Evolutionary conservation across 441 rosid genomes (phyloP), one percentile per base, ranked within the genome.

Genomic region (Pelargonium australe): DNA sequence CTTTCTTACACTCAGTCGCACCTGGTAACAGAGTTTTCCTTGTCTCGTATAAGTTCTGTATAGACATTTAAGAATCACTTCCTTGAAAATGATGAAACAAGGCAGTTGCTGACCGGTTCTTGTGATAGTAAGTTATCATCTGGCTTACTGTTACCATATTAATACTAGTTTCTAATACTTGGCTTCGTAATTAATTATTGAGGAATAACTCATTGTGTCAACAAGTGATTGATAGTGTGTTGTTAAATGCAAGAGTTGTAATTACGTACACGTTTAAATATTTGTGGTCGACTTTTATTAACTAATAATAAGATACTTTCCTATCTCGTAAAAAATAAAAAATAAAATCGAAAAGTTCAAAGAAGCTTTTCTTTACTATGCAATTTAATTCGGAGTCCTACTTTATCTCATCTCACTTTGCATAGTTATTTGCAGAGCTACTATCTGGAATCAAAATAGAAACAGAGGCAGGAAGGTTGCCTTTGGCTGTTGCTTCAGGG

Each of bases 381-480:
- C 23, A 67, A 53, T n/a, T n/a, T 61, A 8, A 53, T 63, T 43
- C 31, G 44, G n/a, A 43, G 63, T 5, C 68, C 67, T 65, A 7
- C 20, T 57, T 75, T 64, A 53, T 34, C 55, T 49, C 23, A 20
- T 70, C 77, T 69, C 31, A 68, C 74, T 43, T 57, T 73, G 47
- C 68, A 65, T 76, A 17, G 81, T 60, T 73, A 45, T 76, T 25
- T 69, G 76, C 93, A 91, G 99, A 91, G 75, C 84, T 95, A 70
- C 81, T 95, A 9, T 81, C 85, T 76, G 90, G 92, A 77, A 80
- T 95, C 74, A 82, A 69, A 69, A 87, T 82, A 84, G 94, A 88
- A 86, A 77, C 74, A 63, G 90, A 87, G 73, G 86, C 84, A 44
- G 96, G 96, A 79, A 85, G 84, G 83, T 76, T 95, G 74, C 85